Evolutionary conservation across 345 rosid genomes (phyloP), one percentile per base, ranked within the genome.

Genomic region (Hypericum androsaemum): DNA sequence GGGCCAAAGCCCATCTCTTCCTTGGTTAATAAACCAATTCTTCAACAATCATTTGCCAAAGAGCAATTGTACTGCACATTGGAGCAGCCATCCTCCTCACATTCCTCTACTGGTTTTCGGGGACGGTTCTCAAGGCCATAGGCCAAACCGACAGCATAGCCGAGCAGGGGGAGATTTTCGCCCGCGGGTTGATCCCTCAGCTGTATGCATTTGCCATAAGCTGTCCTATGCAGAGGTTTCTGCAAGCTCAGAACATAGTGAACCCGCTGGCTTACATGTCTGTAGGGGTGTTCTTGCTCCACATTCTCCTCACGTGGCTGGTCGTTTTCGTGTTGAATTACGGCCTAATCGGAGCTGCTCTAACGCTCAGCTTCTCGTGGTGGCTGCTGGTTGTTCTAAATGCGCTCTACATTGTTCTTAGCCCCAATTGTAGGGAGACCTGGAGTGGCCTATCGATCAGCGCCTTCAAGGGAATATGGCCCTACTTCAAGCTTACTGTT

Each of bases 211-310:
- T 90, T 43, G 88, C 98, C 0, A 12, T 90, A 0, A 72, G 81
- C 58, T 87, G 92, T 52, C 98, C 96, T 0, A 68, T 87, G 89
- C 96, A 84, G 69, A 74, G 96, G 65, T 90, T 80, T 63, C 86
- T 90, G 28, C 98, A 90, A 52, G 98, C 98, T 32, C 96, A 90
- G 76, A 90, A 90, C 77, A 79, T 87, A 4, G 98, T 90, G 0
- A 87, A 90, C 64, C 98, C 96, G 17, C 61, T 90, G 63, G 98
- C 98, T 3, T 79, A 63, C 46, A 90, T 84, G 82, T 64, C 95
- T 0, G 65, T 84, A 28, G 92, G 77, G 8, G 95, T 90, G 6
- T 76, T 82, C 70, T 56, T 87, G 40, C 0, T 90, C 12, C 98
- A 90, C 72, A 57, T 74, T 51, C 68, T 84, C 37, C 77, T 84